Base-by-base conservation (phyloP, 2,329 filamentous ascomycete genomes). In the Penicillium decumbens region DNA sequence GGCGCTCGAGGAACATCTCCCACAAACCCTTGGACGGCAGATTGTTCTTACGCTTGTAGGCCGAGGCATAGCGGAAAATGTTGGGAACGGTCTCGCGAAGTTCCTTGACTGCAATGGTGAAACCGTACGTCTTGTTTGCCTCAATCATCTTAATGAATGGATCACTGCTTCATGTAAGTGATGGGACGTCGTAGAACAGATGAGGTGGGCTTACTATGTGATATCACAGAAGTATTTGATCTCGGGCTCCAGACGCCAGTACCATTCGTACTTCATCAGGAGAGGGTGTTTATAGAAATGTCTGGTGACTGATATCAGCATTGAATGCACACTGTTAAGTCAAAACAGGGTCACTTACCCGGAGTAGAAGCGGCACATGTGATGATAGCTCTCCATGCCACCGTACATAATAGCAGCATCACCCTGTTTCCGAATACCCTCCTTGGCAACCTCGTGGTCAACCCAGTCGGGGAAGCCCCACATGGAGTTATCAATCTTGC, bases 151-250 rank as follows among this genome's bases (percentile, higher is more conserved):
- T 85, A 53, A 93, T 79, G 77, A 98, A 98, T 1, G 93, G 93
- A 70, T 98, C 93, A 67, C 88, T 92, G 55, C 8, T 27, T 40
- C 23, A 13, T 3, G 49, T 54, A 6, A 60, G 44, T 24, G 44
- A 35, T 13, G 2, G 29, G 6, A 12, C 35, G n/a, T n/a, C 29
- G 27, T 1, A 24, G 12, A 3, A 7, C 5, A 25, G 33, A 49
- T 29, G 38, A 6, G 27, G 2, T 39, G 18, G 12, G 40, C 83
- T 55, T 83, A 92, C 88, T 98, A 98, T 58, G 93, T 98, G 61
- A 98, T 97, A 69, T 98, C 93, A 73, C 93, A 98, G 76, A 98
- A 98, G 76, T 97, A 98, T 76, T 92, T 96, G 81, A 98, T 97
- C 74, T 98, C 93, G 58, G 93, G 93, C 79, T 98, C 93, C 62